A percentile compares a stretch with the other conserved stretches of the same genome.
These are phyloP conservation scores for Houttuynia cordata DNA, from an alignment of 164 flowering plant genomes.

Conservation along the genomic window DNA sequence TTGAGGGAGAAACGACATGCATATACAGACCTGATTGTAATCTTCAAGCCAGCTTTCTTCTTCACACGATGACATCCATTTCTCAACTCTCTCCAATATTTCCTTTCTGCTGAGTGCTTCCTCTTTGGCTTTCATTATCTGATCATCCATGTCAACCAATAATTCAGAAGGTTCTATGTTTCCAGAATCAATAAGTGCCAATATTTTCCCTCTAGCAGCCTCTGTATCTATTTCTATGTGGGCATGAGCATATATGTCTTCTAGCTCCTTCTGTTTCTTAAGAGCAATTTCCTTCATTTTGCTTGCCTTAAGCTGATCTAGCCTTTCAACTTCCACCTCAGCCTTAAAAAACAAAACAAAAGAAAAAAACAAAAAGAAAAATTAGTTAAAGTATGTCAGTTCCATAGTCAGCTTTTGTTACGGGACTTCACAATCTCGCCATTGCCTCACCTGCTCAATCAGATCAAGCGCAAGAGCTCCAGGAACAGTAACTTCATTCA, in stretches of 20 bases:
- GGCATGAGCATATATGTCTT: constrained; percentile 71
- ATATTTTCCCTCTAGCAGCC: constrained; percentile 72
- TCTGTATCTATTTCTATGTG: constrained; percentile 84
- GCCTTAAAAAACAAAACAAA: constrained; percentile 38
- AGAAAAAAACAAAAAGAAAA: not conserved
- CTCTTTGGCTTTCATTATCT: constrained; percentile 73
- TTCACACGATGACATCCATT: constrained; percentile 99
- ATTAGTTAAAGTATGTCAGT: not conserved
- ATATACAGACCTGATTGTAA: constrained; percentile 64
- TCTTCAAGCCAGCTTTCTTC: constrained; percentile 99
- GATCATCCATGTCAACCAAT: constrained; percentile 89
- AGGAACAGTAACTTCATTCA: constrained; percentile 75
- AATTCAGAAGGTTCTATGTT: constrained; percentile 83
- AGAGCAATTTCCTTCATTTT: constrained; percentile 95
- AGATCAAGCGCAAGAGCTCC: constrained; percentile 91
- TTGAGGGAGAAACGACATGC: not conserved
- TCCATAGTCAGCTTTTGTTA: not conserved
- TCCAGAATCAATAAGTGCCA: constrained; percentile 79
- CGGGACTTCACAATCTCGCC: not conserved
- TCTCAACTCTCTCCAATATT: constrained; percentile 94
- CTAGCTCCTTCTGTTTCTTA: constrained; percentile 82
- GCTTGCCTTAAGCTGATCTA: constrained; percentile 89
- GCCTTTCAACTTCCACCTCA: constrained; percentile 91
- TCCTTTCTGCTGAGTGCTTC: constrained; percentile 94
- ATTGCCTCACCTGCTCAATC: constrained; percentile 70